phyloP scores from a whole-genome alignment of 163 green algal genomes.

The Coccomyxa subellipsoidea region DNA sequence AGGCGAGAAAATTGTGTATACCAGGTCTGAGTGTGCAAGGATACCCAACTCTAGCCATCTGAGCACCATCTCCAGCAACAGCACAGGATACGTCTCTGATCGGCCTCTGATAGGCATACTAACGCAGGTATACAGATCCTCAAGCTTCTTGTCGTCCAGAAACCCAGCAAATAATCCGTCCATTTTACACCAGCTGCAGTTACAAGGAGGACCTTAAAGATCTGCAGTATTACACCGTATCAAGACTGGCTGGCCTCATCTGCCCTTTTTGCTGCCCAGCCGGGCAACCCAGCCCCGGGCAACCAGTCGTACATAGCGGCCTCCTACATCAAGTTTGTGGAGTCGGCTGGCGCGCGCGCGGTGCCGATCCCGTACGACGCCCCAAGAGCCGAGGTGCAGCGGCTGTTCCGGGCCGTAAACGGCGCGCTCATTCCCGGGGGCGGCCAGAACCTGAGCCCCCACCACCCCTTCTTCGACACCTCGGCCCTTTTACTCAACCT shows the following conservation, averaged over 20 bases:
- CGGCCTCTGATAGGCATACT: conserved; percentile 84
- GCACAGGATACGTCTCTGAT: neutral
- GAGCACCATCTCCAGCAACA: neutral
- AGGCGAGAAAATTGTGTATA: too few species aligned
- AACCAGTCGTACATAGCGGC: conserved; percentile 70
- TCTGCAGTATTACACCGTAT: neutral
- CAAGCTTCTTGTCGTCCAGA: too few species aligned
- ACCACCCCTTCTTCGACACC: conserved; percentile 75
- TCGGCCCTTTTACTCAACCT: conserved; percentile 57
- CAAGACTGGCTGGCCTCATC: too few species aligned
- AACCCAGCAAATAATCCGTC: too few species aligned
- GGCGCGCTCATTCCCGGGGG: conserved; percentile 79
- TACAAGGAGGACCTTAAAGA: neutral
- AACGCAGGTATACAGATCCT: conserved; percentile 50
- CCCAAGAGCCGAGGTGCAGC: neutral
- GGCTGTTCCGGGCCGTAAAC: conserved; percentile 65
- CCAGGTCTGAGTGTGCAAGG: neutral
- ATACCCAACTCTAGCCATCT: neutral
- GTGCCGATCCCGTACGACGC: neutral
- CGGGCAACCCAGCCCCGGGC: conserved; percentile 57
- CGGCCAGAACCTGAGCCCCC: conserved; percentile 53
- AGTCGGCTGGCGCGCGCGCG: conserved; percentile 23
- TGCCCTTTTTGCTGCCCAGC: too few species aligned
- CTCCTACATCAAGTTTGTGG: conserved; percentile 81
- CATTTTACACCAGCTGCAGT: too few species aligned